Percentiles rank a stretch among this genome's conserved stretches.
phyloP scores from a whole-genome alignment of 192 early-diverging fungal species.

The Borealophlyctis nickersoniae region DNA sequence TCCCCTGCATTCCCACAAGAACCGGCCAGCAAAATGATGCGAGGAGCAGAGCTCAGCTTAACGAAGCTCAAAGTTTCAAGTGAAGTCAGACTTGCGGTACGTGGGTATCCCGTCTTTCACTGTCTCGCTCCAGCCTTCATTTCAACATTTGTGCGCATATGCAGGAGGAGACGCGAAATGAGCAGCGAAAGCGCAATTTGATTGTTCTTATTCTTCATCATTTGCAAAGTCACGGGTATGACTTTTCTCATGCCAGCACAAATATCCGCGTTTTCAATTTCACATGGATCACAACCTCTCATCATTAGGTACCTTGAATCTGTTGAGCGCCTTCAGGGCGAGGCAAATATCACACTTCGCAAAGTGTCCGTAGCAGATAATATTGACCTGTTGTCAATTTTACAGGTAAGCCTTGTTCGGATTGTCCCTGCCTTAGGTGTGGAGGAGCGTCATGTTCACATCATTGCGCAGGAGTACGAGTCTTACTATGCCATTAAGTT shows the following conservation, averaged over 20 bases:
- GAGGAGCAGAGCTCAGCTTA: constrained; percentile 24
- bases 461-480: constrained; percentile 60
- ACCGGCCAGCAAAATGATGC: constrained; percentile 32
- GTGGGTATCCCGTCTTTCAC: background rate
- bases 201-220: constrained; percentile 47
- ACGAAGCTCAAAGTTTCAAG: constrained; percentile 29
- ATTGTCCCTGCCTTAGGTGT: too few relatives aligned
- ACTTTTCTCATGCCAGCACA: constrained; percentile 13
- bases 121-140: background rate
- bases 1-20: too few relatives aligned
- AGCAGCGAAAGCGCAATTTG: constrained; percentile 38
- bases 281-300: too few relatives aligned
- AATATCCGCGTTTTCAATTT: too few relatives aligned
- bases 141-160: background rate
- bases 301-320: constrained; percentile 43
- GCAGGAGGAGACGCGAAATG: constrained; percentile 31
- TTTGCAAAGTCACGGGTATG: constrained; percentile 39
- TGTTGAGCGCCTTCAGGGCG: constrained; percentile 39
- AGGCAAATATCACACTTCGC: constrained; percentile 39
- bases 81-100: constrained; percentile 33
- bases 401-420: too few relatives aligned
- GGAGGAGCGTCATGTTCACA: too few relatives aligned
- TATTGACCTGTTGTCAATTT: constrained; percentile 47
- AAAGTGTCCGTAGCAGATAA: constrained; percentile 52
- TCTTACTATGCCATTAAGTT: constrained; percentile 53